phyloP scores from a whole-genome alignment of 208 protist genomes.

The Acanthamoeba castellanii region DNA sequence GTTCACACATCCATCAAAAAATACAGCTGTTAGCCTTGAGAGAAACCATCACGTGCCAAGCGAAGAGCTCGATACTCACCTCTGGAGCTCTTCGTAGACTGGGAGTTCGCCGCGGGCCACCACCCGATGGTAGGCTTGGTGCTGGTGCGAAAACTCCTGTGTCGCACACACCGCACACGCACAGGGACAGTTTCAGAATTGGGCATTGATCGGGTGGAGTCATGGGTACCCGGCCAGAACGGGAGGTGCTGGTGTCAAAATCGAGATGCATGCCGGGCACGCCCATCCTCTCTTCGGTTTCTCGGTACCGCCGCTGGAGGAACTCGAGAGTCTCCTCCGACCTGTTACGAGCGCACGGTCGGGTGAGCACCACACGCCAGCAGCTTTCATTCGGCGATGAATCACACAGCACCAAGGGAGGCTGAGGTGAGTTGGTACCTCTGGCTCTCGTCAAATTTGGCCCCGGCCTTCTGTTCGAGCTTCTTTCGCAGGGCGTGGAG shows the following conservation, averaged over 20 bases:
- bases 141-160: background rate
- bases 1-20: background rate
- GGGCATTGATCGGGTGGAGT: background rate
- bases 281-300: background rate
- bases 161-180: background rate
- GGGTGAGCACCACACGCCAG: too few species aligned
- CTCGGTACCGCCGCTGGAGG: background rate
- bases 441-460: background rate
- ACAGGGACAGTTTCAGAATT: background rate
- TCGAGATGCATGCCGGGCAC: conserved; percentile 20
- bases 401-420: too few species aligned
- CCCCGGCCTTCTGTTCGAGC: background rate
- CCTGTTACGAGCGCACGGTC: background rate
- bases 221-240: background rate
- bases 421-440: background rate
- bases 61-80: background rate
- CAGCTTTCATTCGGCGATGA: too few species aligned
- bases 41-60: background rate
- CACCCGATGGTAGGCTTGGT: background rate
- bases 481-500: background rate
- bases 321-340: background rate
- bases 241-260: background rate
- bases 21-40: background rate
- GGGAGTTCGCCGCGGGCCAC: background rate
- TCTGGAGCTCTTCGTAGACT: conserved; percentile 21